Percentiles rank a stretch among this genome's conserved stretches.
Conservation (phyloP, 2,329 filamentous ascomycete species). For the Colletotrichum gloeosporioides region DNA sequence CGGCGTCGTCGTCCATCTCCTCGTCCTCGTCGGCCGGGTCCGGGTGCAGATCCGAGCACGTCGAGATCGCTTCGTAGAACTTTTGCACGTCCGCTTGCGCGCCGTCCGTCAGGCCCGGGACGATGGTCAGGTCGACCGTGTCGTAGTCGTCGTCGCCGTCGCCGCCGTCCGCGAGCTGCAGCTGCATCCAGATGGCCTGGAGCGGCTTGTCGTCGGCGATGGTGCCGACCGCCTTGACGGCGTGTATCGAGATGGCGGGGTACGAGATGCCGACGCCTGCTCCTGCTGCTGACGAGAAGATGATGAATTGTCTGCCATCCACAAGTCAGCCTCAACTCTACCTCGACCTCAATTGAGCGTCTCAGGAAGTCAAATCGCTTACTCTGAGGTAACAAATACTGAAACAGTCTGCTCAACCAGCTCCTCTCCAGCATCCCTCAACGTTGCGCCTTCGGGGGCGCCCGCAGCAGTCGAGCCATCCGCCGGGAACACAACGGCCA, state of each 20-base stretch:
- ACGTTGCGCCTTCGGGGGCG: constrained; percentile 35
- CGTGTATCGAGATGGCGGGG: constrained; percentile 76
- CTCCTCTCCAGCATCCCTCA: constrained; percentile 39
- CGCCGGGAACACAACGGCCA: constrained; percentile 61
- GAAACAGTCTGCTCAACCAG: constrained; percentile 55
- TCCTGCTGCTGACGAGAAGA: constrained; percentile 65
- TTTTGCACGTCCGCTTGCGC: constrained; percentile 37
- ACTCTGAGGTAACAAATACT: constrained; percentile 66
- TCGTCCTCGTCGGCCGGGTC: constrained; percentile 67
- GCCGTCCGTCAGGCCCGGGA: constrained; percentile 48
- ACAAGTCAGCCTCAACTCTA: neutral
- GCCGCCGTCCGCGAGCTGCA: constrained; percentile 66
- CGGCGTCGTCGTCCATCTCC: constrained; percentile 55
- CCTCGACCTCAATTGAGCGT: neutral
- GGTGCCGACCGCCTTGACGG: constrained; percentile 64
- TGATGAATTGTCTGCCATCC: constrained; percentile 49
- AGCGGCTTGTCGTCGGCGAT: constrained; percentile 41
- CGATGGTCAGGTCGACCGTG: constrained; percentile 71
- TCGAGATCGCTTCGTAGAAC: constrained; percentile 74
- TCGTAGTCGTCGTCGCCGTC: constrained; percentile 63
- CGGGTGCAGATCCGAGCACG: constrained; percentile 78
- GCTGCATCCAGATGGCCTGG: constrained; percentile 69
- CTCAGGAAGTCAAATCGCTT: constrained; percentile 25
- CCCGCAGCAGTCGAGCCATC: constrained; percentile 37
- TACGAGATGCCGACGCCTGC: constrained; percentile 75